These are phyloP conservation scores for Cyberlindnera lachancei DNA, from an alignment of 805 yeast species.

Conservation along the genomic window DNA sequence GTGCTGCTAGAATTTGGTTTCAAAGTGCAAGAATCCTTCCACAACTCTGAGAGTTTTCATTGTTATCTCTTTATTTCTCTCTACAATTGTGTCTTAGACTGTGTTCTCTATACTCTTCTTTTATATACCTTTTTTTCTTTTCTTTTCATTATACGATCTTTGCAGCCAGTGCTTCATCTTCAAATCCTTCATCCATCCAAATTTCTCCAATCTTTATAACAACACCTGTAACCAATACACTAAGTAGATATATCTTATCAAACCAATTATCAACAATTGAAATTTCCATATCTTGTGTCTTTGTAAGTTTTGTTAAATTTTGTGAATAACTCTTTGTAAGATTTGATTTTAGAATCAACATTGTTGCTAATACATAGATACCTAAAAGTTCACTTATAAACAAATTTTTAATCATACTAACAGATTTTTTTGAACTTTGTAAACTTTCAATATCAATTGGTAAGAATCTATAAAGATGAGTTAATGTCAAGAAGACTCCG, in stretches of 20 bases:
- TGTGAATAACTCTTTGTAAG: slow-evolving; percentile 27
- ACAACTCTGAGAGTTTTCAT: slow-evolving; percentile 9
- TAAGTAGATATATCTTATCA: slow-evolving; percentile 28
- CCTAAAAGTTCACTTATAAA: slow-evolving; percentile 32
- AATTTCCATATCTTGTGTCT: slow-evolving; percentile 13
- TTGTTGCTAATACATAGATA: slow-evolving; percentile 31
- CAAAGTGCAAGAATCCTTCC: slow-evolving; percentile 56
- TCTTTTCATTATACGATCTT: slow-evolving; percentile 6
- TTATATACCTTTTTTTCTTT: too few species aligned
- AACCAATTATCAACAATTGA: slow-evolving; percentile 32
- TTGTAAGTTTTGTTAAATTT: slow-evolving; percentile 26
- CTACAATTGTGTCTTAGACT: background rate
- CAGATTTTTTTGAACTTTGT: slow-evolving; percentile 16
- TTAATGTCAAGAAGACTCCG: slow-evolving; percentile 53
- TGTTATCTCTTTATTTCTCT: background rate
- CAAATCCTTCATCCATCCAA: slow-evolving; percentile 19
- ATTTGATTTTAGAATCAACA: slow-evolving; percentile 32
- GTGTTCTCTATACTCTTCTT: too few species aligned
- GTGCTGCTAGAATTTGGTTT: slow-evolving; percentile 64
- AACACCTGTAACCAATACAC: slow-evolving; percentile 24
- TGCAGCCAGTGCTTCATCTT: slow-evolving; percentile 8
- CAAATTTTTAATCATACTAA: slow-evolving; percentile 30
- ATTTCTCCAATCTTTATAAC: slow-evolving; percentile 17
- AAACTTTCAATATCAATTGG: slow-evolving; percentile 28
- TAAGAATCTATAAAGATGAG: slow-evolving; percentile 37